Conservation (phyloP, 768 basidiomycete genomes). For the Calvatia gigantea region DNA sequence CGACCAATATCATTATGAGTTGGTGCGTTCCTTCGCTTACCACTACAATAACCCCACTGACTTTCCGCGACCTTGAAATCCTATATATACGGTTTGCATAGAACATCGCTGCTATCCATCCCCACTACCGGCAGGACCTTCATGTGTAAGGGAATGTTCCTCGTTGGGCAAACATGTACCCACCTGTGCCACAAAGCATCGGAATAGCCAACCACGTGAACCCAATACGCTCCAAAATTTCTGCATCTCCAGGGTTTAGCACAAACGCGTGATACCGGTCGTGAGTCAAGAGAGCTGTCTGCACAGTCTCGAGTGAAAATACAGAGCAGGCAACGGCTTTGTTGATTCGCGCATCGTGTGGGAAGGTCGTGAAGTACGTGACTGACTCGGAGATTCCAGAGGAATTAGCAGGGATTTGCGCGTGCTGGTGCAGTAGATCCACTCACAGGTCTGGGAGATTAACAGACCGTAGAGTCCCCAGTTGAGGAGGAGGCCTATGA, state of each 20-base stretch:
- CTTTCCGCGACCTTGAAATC: background rate
- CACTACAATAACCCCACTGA: background rate
- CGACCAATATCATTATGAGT: too few species aligned
- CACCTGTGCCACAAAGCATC: slow-evolving; percentile 2
- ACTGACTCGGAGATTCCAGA: background rate
- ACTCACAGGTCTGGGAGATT: background rate
- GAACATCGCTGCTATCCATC: slow-evolving; percentile 8
- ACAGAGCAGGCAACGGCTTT: background rate
- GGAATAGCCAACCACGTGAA: background rate
- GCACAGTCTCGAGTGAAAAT: background rate
- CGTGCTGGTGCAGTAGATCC: background rate
- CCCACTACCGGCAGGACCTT: background rate
- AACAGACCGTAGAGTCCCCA: slow-evolving; percentile 4
- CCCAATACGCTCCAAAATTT: background rate
- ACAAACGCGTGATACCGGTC: slow-evolving; percentile 1
- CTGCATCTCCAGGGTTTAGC: background rate
- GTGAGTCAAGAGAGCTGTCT: background rate
- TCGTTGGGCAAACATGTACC: background rate
- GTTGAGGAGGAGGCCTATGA: slow-evolving; percentile 4
- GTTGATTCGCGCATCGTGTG: background rate
- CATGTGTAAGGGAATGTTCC: background rate
- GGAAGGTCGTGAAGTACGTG: background rate
- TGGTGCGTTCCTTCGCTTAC: background rate
- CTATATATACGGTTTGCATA: slow-evolving; percentile 3
- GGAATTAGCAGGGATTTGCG: too few species aligned